Evolutionary conservation across 1,284 basidiomycete genomes (phyloP), one percentile per base, ranked within the genome.

Genomic region (Naganishia sp.): DNA sequence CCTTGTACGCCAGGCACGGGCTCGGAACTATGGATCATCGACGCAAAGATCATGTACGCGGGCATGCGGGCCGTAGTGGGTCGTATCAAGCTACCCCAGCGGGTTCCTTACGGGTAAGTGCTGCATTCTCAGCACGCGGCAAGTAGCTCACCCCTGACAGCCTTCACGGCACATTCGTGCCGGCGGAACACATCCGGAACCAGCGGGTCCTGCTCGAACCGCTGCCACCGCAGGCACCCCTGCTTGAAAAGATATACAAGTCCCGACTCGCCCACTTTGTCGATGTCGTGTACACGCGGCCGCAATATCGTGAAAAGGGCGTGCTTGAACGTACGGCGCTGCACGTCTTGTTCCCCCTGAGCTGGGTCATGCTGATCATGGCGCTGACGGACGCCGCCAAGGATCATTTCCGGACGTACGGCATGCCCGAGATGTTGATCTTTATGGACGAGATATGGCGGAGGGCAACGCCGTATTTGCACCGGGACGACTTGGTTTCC

Each of bases 1-100:
- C 70, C 74, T 3, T 76, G 74, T 4, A 73, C 71, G 4, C 72
- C 76, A 9, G 70, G 68, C 7, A 75, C 75, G 31, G 81, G 75
- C 6, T 75, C 74, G 0, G 75, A 83, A 70, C 69, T 83, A 5
- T 83, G 81, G 81, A 77, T 83, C 53, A 74, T 83, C 52, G 81
- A 83, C 51, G 82, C 82, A 0, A 75, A 75, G 66, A 67, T 70
- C 10, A 71, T 76, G 71, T 66, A 68, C 11, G 43, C 71, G 10
- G 73, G 74, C 21, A 80, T 81, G 77, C 54, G 66, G 6, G 73
- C 77, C 7, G 71, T 83, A 15, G 74, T 81, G 0, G 78, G 76
- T 49, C 76, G 79, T n/a, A 71, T 83, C 67, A 73, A 79, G 67
- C 69, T 83, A 18, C 82, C 82, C 15, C 80, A 82, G 63, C 71